Evolutionary conservation across 176 grass and related monocot genomes (phyloP), one percentile per base, ranked within the genome.

Genomic region (Cocos nucifera): DNA sequence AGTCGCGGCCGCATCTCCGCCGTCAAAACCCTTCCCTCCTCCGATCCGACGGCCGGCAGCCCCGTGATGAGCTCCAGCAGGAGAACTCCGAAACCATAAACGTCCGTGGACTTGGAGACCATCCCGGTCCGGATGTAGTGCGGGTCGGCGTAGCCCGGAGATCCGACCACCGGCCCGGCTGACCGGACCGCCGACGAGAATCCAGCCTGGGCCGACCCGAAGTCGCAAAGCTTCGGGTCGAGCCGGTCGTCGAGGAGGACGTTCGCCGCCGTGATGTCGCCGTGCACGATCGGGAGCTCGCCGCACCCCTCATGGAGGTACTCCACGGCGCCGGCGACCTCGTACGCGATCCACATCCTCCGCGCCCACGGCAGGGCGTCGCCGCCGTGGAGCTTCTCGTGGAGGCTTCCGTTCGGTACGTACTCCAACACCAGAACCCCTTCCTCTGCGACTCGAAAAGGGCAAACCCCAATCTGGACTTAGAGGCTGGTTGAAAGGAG

Each of bases 61-160:
- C 91, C 91, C 0, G 91, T 96, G 70, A 96, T 6, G 64, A 58
- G 64, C 58, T 90, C 86, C 67, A 96, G 76, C 19, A 90, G 55
- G 3, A 96, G 53, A 49, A 90, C 91, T 6, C 91, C 91, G 67
- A 96, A 96, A 80, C 83, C 82, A 69, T 90, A 96, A 3, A 90
- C 78, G 50, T 96, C 91, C 18, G 74, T 87, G 49, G 79, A 87
- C 67, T 80, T 85, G 18, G 91, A 90, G 20, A 74, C 77, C 65
- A 96, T 66, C 70, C 91, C 91, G 4, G 91, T 90, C 20, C 83
- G 91, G 64, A 96, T 80, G 81, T 82, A 96, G 79, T 79, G 83
- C 3, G 91, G 91, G 65, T 96, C 91, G 22, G 55, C 48, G 79
- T 96, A 96, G 2, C 91, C 91, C 30, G 86, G 91, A 2, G 91